Evolutionary conservation across 108 stramenopile species (phyloP), one percentile per base, ranked within the genome.

Genomic region (Nitzschia palea): DNA sequence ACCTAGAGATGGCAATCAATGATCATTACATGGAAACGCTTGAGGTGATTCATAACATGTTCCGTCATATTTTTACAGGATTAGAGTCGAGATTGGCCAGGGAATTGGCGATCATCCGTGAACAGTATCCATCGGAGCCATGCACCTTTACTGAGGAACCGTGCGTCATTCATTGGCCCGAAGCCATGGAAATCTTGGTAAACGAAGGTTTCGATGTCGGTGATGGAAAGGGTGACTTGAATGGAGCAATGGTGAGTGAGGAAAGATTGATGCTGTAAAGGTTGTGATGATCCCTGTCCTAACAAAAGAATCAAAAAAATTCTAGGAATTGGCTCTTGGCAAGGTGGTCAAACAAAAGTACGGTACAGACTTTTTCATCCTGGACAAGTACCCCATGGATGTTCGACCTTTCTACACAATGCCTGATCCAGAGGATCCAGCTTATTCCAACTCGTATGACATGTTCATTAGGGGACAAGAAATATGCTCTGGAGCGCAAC

Each of bases 331-430:
- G 18, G 86, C 87, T 20, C 94, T 99, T 6, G 98, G 98, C 8
- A 80, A 71, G 15, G 80, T 80, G 6, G 95, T 97, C 33, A 97
- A 96, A 63, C 87, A 95, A 68, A 95, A 95, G 55, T 95, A 93
- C 67, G 94, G 94, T 6, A 89, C 97, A 0, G 98, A 98, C 67
- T 98, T 98, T 53, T 98, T 97, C 81, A 96, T 97, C 80, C 78
- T 98, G 17, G 98, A 98, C 73, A 91, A 96, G 59, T 98, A 97
- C 55, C 98, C 98, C 5, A 71, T 91, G 33, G 66, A 67, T 3
- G 87, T 97, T 62, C 79, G 98, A 22, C 98, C 98, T 28, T 98
- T 98, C 68, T 98, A 98, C 78, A 98, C 98, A 35, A 98, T 98
- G 98, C 97, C 96, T 6, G 86, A 90, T 70, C 95, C 96, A 2